Evolutionary conservation across 2,329 filamentous ascomycete species (phyloP), one percentile per base, ranked within the genome.

Genomic region (Penicillium sp.): DNA sequence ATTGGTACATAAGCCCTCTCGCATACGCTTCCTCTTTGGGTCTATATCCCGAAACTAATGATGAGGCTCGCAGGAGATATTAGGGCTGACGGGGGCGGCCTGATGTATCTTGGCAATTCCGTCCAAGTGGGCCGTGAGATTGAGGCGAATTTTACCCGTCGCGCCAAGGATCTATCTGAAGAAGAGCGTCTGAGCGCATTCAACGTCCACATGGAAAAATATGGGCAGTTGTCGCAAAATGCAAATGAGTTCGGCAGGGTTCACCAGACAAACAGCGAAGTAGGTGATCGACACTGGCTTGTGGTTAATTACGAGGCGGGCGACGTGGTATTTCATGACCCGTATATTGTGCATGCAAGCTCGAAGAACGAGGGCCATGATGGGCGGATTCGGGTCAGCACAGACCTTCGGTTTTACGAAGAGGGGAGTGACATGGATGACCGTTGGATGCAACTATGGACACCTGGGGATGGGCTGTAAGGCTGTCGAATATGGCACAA

Each of bases 91-190:
- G 51, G 51, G n/a, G 58, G 51, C 33, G 58, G 58, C 40, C 58
- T 54, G 40, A 50, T 55, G 50, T 55, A 55, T 30, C 51, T 42
- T 15, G 28, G n/a, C 50, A 28, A 59, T 50, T 59, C 57, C 4
- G 38, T 59, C 53, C 69, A 70, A 0, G 75, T 86, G 0, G 85
- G 85, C 1, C 70, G 72, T 26, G 77, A 85, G 58, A 77, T 86
- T 6, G 85, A 88, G 64, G 73, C 75, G 35, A 69, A 73, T 5
- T 74, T 72, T 44, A 70, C 40, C 66, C 7, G 30, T 15, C 47
- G 56, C 4, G 49, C 45, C 15, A 45, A 59, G 17, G 49, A 24
- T 12, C 33, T 53, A 2, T 45, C 57, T 17, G 49, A 59, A 15
- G 28, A 54, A 30, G 57, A 47, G 37, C 45, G 49, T 8, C 38